Base-by-base conservation (phyloP, 345 rosid genomes). In the Aquilaria yunnanensis region DNA sequence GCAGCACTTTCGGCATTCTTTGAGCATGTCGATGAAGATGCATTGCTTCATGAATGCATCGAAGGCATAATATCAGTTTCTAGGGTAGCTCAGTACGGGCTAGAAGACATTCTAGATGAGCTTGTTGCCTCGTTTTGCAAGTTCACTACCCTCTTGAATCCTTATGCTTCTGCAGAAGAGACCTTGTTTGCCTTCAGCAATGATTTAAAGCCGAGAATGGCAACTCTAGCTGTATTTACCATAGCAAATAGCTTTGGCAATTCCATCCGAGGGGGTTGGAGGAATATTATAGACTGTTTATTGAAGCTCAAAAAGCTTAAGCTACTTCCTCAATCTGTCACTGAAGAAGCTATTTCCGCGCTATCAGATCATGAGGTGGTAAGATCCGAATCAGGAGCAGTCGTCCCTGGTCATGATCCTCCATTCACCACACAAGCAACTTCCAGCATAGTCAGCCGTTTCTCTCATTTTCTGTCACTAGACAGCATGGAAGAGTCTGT, bases 1-100 rank as follows among this genome's bases (percentile, higher is more conserved):
- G 94, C 98, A 32, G 81, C 98, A 30, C 80, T 93, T 62, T 84
- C 85, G 1, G 96, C 98, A 0, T 87, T 89, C 67, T 88, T 90
- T 32, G 97, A 93, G 75, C 92, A 90, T 50, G 81, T 92, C 0
- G 97, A 90, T 37, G 98, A 93, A 52, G 97, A 93, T 62, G 98
- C 86, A 67, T 69, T 88, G 65, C 83, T 90, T 63, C 94, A 88
- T 14, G 98, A 93, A 65, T 90, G 97, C 73, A 82, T 93, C 10
- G 96, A 88, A 62, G 90, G 92, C 34, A n/a, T 93, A 62, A 86
- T 90, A 32, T 93, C 98, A 9, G 75, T 86, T 11, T 90, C 94
- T 2, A 81, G 94, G 62, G 86, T 93, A 48, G 86, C 92, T 57
- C 97, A 85, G 59, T 86, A 79, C 54, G 94, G 92, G 0, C 79